Conservation (phyloP, 2,329 filamentous ascomycete species). For the Cladosporium phlei region DNA sequence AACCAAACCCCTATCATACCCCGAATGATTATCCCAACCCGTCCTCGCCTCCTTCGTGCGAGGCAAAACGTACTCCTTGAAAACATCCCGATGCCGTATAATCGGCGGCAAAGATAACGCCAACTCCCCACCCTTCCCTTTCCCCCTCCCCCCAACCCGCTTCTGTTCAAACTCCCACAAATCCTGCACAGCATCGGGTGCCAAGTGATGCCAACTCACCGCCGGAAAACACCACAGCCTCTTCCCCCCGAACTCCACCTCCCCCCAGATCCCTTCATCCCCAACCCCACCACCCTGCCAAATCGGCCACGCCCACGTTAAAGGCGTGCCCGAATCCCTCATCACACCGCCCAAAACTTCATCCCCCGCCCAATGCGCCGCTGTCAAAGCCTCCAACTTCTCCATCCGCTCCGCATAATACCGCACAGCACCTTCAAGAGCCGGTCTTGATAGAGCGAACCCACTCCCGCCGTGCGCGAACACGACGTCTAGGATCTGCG, state of each 20-base stretch:
- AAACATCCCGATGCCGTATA: conserved; percentile 23
- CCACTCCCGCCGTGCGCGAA: conserved; percentile 40
- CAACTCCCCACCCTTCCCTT: too few relatives aligned
- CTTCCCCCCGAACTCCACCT: conserved; percentile 17
- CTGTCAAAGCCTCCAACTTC: conserved; percentile 23
- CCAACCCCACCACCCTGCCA: conserved; percentile 24
- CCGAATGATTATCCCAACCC: conserved; percentile 26
- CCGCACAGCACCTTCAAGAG: conserved; percentile 28
- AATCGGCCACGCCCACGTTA: conserved; percentile 25
- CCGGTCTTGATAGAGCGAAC: conserved; percentile 38
- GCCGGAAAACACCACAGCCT: conserved; percentile 28
- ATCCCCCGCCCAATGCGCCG: conserved; percentile 28
- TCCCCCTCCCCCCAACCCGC: conserved; percentile 16
- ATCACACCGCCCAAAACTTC: conserved; percentile 27
- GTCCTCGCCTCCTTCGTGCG: conserved; percentile 15
- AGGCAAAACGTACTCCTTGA: conserved; percentile 21
- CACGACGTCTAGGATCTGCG: conserved; percentile 31
- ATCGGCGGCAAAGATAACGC: too few relatives aligned
- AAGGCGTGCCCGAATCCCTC: conserved; percentile 19
- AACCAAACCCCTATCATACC: conserved; percentile 16
- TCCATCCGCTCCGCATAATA: conserved; percentile 40
- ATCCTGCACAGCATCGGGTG: conserved; percentile 19
- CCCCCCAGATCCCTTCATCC: conserved; percentile 22
- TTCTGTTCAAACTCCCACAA: conserved; percentile 28
- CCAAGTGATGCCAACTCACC: conserved; percentile 25